Percentiles rank a stretch among this genome's conserved stretches.
phyloP scores from a whole-genome alignment of 2,329 filamentous ascomycete species.

The Colletotrichum tamarilloi region DNA sequence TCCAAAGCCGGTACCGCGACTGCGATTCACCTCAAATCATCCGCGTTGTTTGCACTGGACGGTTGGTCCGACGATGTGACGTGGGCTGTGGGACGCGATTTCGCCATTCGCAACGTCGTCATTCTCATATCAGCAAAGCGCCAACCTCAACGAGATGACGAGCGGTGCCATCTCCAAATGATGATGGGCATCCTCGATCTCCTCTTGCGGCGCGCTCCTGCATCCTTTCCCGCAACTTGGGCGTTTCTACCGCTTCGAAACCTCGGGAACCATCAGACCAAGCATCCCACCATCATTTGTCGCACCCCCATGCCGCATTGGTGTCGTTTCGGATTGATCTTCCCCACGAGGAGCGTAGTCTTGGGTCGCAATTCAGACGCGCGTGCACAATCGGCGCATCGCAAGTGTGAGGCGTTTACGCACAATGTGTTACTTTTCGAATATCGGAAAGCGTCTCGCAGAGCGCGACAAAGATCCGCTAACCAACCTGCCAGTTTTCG shows the following conservation, averaged over 20 bases:
- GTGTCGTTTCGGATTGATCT: conserved; percentile 14
- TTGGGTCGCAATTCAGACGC: background rate
- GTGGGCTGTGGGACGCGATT: background rate
- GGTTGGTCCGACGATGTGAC: background rate
- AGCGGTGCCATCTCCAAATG: conserved; percentile 9
- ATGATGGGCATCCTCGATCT: conserved; percentile 20
- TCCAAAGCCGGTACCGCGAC: background rate
- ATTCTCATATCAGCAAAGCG: conserved; percentile 6
- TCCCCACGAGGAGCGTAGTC: background rate
- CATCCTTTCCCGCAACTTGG: background rate
- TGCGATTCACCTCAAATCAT: background rate
- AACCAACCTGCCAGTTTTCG: background rate
- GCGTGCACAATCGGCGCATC: background rate
- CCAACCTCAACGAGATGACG: background rate
- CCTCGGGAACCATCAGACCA: conserved; percentile 7
- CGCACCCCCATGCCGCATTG: conserved; percentile 9
- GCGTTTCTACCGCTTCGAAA: background rate
- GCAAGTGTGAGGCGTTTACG: background rate
- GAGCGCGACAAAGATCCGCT: background rate
- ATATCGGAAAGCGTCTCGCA: background rate
- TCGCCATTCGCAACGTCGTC: background rate
- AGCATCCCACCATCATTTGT: background rate
- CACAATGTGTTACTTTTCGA: background rate
- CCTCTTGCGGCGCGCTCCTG: background rate
- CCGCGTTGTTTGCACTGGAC: background rate